Base-by-base conservation (phyloP, 164 flowering plant genomes). In the Chimonanthus praecox region DNA sequence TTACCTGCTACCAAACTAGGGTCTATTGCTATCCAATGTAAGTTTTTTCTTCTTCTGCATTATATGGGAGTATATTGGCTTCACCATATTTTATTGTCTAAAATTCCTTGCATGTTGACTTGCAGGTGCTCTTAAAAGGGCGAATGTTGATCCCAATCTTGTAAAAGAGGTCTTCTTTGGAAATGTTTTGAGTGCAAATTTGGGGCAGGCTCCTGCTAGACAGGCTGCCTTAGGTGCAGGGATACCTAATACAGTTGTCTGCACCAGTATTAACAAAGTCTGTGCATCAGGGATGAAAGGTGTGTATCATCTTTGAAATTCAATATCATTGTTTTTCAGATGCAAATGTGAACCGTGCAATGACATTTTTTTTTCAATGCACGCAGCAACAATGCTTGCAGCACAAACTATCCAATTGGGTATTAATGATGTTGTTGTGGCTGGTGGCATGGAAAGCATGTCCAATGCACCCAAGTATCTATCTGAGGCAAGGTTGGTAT, bases 141-240 rank as follows among this genome's bases (percentile, higher is more conserved):
- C 99, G 49, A 88, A 83, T 73, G 80, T 95, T 63, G 94, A 91
- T 78, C 90, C 98, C 60, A 78, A 89, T 7, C 86, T 88, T 43
- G 99, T 95, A 64, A 90, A 95, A 86, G 99, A 95, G 83, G 97
- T 95, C 6, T 90, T 87, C 80, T 95, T 95, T 81, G 99, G 99
- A 47, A 95, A 95, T 83, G 99, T 95, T 75, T 84, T 95, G 44
- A 90, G 96, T 78, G 99, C 98, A 51, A 95, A 95, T 86, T 80
- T 95, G 71, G 99, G 99, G 47, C 99, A 95, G 78, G 98, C 99
- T 72, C 99, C 99, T 50, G 98, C 99, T 66, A 88, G 97, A 72
- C 99, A 95, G 81, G 99, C 98, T 77, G 98, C 99, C 5, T 72
- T 93, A 64, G 98, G 98, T 69, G 99, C 99, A 1, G 97, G 99